Base-by-base conservation (phyloP, 176 grass and related monocot species). In the Paspalum notatum region DNA sequence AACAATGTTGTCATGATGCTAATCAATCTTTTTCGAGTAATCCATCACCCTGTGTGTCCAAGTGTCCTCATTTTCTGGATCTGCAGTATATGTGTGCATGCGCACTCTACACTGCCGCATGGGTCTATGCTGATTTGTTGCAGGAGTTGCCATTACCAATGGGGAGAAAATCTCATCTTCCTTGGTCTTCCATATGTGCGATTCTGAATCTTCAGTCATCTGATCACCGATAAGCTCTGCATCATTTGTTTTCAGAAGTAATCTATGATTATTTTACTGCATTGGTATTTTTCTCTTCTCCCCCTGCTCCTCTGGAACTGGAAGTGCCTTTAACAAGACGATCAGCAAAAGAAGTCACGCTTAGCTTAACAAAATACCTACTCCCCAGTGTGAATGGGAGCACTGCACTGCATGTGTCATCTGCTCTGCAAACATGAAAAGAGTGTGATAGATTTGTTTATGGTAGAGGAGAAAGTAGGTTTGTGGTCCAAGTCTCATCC, bases 281-380 rank as follows among this genome's bases (percentile, higher is more conserved):
- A 21, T n/a, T n/a, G 5, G 10, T 12, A 14, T 25, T 8, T 16
- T 27, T 13, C n/a, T 32, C 17, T 0, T 0, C 3, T 32, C 0
- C 6, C 12, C 20, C 9, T 22, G 10, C 15, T 67, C 4, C 40
- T 80, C 18, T 63, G 15, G 21, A 70, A 81, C 18, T 63, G 15
- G 17, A 70, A 81, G 55, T 54, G 63, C 8, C 42, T 9, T 57
- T n/a, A 50, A 85, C 55, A 42, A 41, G 55, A 56, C 16, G 14
- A 50, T 55, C 22, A 32, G 9, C 17, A 55, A 50, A 80, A 60
- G 4, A 81, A 37, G 62, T 54, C 82, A 81, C 25, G 8, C 10
- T 75, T 89, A 62, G 40, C 71, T 89, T 76, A 17, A 68, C 49
- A 56, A 27, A 27, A 68, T 26, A 85, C 76, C 87, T 70, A 45